Percentiles rank a stretch among this genome's conserved stretches.
Evolutionary conservation across 441 rosid species (phyloP).

Genomic region (Croton laevigatus): DNA sequence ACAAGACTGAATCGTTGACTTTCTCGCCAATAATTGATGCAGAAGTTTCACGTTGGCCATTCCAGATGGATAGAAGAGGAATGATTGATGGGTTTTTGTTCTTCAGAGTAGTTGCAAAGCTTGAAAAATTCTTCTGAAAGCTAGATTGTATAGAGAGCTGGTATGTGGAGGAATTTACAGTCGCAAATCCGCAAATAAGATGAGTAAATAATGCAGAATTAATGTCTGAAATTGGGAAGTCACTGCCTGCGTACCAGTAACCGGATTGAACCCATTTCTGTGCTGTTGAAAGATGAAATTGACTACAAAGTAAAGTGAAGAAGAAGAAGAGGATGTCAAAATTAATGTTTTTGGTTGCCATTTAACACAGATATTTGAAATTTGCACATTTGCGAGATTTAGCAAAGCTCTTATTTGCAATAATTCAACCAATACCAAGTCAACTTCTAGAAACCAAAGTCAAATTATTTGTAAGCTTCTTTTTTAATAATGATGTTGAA

Average conservation of each 20-base stretch:
- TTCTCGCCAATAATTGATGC: conserved; percentile 17
- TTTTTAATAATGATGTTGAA: no score
- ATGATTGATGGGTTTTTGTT: conserved; percentile 35
- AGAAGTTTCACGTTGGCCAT: background rate
- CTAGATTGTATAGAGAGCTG: conserved; percentile 15
- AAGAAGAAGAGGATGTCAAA: background rate
- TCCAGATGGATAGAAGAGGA: conserved; percentile 34
- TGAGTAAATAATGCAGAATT: conserved; percentile 34
- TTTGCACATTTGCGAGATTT: no score
- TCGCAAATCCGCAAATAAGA: conserved; percentile 29
- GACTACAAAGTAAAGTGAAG: background rate
- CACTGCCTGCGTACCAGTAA: conserved; percentile 19
- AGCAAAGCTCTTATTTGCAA: no score
- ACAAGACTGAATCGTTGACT: conserved; percentile 14
- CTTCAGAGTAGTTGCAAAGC: conserved; percentile 24
- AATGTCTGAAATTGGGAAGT: conserved; percentile 20
- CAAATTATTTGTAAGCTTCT: no score
- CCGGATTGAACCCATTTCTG: conserved; percentile 29
- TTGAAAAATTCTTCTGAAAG: background rate
- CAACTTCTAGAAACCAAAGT: no score
- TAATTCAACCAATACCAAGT: no score
- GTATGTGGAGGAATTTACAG: conserved; percentile 21
- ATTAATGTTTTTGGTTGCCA: background rate
- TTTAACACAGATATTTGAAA: no score
- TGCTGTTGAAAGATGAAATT: conserved; percentile 5